phyloP scores from a whole-genome alignment of 768 basidiomycete species.

The Macrolepiota dolichaula region DNA sequence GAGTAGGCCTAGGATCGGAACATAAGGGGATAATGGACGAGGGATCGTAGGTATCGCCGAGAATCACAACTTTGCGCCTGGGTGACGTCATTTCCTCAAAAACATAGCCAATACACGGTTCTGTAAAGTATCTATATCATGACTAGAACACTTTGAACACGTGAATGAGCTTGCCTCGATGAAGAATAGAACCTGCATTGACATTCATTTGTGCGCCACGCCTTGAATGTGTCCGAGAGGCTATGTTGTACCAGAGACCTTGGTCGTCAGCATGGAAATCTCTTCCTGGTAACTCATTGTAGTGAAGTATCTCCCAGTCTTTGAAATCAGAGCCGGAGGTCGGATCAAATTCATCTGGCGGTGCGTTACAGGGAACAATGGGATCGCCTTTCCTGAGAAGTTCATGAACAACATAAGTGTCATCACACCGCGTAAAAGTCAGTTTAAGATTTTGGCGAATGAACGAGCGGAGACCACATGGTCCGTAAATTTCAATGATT shows the following conservation, averaged over 20 bases:
- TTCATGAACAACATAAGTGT: conserved; percentile 77
- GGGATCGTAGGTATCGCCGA: conserved; percentile 77
- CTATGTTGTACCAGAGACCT: conserved; percentile 66
- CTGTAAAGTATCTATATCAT: conserved; percentile 28
- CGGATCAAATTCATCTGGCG: conserved; percentile 14
- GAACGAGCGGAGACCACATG: conserved; percentile 72
- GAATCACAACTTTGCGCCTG: conserved; percentile 63
- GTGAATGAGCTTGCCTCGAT: conserved; percentile 53
- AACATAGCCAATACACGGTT: conserved; percentile 78
- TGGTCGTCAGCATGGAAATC: conserved; percentile 54
- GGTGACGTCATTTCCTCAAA: conserved; percentile 52
- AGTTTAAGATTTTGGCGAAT: conserved; percentile 67
- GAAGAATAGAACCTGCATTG: conserved; percentile 72
- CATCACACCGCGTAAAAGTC: conserved; percentile 57
- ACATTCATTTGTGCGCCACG: conserved; percentile 44
- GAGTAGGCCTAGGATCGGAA: conserved; percentile 42
- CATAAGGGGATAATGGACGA: conserved; percentile 57
- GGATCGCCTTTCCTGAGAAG: conserved; percentile 56
- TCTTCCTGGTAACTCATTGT: conserved; percentile 59
- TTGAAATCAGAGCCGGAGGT: conserved; percentile 14
- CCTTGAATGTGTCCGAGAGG: conserved; percentile 29
- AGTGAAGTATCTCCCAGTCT: conserved; percentile 43
- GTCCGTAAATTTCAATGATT: conserved; percentile 73
- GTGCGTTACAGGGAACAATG: conserved; percentile 45
- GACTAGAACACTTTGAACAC: neutral